phyloP scores from a whole-genome alignment of 768 basidiomycete species.

The Boletellus emodensis region DNA sequence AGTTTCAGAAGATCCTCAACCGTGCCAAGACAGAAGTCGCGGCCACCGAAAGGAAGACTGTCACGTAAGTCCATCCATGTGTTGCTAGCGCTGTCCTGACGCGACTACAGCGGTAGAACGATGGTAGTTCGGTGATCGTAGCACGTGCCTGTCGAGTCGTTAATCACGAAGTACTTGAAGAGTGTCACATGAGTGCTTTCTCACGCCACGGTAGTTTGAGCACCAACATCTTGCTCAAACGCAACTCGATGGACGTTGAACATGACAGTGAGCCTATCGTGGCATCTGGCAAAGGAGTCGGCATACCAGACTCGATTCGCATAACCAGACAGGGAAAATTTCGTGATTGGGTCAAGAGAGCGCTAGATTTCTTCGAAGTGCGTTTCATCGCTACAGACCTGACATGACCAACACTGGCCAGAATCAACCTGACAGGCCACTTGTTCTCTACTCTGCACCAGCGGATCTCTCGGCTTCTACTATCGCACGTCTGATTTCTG shows the following conservation, averaged over 20 bases:
- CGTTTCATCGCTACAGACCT: conserved; percentile 13
- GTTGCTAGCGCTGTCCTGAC: conserved; percentile 2
- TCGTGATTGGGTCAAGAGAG: conserved; percentile 47
- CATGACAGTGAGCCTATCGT: not conserved
- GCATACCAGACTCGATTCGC: conserved; percentile 37
- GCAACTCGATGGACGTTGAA: conserved; percentile 16
- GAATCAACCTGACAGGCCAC: conserved; percentile 45
- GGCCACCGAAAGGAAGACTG: conserved; percentile 84
- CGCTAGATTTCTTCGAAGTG: conserved; percentile 53
- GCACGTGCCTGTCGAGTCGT: conserved; percentile 1
- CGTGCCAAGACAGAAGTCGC: conserved; percentile 91
- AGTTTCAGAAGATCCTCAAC: conserved; percentile 95
- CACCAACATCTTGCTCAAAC: no score
- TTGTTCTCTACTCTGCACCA: conserved; percentile 62
- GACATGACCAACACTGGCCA: conserved; percentile 22
- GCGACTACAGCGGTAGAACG: conserved; percentile 47
- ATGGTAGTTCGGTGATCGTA: conserved; percentile 45
- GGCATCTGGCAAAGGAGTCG: conserved; percentile 3
- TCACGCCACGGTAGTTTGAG: conserved; percentile 13
- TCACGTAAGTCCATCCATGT: conserved; percentile 49
- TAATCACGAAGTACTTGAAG: no score
- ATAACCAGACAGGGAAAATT: conserved; percentile 58
- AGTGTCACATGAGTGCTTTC: conserved; percentile 5
- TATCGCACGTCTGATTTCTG: conserved; percentile 63
- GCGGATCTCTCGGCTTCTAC: conserved; percentile 34